Percentiles rank a stretch among this genome's conserved stretches.
Evolutionary conservation across 2,329 filamentous ascomycete genomes (phyloP).

Genomic region (Neofusicoccum parvum): DNA sequence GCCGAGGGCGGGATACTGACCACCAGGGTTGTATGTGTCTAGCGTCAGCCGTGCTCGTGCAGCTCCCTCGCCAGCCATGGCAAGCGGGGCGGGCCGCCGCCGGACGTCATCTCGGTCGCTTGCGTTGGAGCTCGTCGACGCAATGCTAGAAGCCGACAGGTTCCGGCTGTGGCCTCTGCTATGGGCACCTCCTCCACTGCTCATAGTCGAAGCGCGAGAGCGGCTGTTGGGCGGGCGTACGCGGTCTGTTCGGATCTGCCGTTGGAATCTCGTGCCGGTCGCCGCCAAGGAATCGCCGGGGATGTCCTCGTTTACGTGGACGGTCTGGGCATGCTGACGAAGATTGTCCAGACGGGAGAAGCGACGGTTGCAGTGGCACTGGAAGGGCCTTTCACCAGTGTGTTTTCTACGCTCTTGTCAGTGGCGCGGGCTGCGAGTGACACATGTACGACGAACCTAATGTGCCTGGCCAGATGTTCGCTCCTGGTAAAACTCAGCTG

Average conservation of each 20-base stretch:
- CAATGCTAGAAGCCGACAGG: conserved; percentile 84
- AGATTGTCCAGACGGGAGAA: conserved; percentile 96
- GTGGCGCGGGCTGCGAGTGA: conserved; percentile 1
- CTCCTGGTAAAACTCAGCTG: conserved; percentile 93
- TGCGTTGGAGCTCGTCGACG: conserved; percentile 71
- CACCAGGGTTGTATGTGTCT: conserved; percentile 64
- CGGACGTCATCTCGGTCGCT: conserved; percentile 63
- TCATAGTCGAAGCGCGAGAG: conserved; percentile 75
- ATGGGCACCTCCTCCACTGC: conserved; percentile 64
- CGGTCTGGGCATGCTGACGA: conserved; percentile 94
- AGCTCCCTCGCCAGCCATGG: conserved; percentile 73
- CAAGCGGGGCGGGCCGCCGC: conserved; percentile 75
- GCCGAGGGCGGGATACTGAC: conserved; percentile 65
- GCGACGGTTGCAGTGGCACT: conserved; percentile 89
- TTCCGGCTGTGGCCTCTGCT: conserved; percentile 80
- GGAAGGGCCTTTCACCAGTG: conserved; percentile 93
- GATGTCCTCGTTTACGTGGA: conserved; percentile 97
- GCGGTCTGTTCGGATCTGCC: conserved; percentile 86
- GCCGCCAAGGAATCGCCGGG: conserved; percentile 91
- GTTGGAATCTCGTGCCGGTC: conserved; percentile 86
- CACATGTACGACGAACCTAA: conserved; percentile 63
- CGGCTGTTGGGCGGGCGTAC: conserved; percentile 73
- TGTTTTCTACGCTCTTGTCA: conserved; percentile 69
- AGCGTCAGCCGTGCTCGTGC: conserved; percentile 65
- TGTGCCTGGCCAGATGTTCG: conserved; percentile 92